Conservation (phyloP, 371 early-diverging fungal species). For the Mucor saturninus region DNA sequence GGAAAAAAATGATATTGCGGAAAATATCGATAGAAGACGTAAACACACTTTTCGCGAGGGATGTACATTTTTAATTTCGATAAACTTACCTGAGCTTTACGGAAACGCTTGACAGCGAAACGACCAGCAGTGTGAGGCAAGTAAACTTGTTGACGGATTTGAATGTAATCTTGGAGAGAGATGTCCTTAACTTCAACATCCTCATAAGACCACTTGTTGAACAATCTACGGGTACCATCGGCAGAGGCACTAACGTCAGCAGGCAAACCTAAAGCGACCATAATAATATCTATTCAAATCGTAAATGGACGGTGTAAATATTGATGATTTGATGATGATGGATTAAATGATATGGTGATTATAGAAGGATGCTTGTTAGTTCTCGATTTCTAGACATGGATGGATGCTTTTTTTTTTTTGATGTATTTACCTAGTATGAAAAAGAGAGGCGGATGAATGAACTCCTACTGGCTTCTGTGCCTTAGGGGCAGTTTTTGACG, state of each 20-base stretch:
- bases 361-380: no score
- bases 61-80: not conserved
- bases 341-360: no score
- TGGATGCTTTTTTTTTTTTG: no score
- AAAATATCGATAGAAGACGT: constrained; percentile 21
- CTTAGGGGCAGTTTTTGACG: no score
- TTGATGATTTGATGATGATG: no score
- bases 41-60: constrained; percentile 29
- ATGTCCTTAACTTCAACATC: constrained; percentile 93
- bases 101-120: constrained; percentile 93
- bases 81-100: constrained; percentile 84
- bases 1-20: constrained; percentile 7
- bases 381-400: no score
- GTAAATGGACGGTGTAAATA: no score
- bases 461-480: no score
- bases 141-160: constrained; percentile 89
- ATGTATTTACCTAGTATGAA: no score
- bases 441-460: no score
- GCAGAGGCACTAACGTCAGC: constrained; percentile 38
- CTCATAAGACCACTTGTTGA: constrained; percentile 92
- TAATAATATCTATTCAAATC: constrained; percentile 8
- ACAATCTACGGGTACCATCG: constrained; percentile 68
- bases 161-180: constrained; percentile 89
- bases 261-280: constrained; percentile 36
- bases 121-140: constrained; percentile 97